A percentile compares a stretch with the other conserved stretches of the same genome.
Conservation (phyloP, 805 yeast genomes). For the Metschnikowia proteae region DNA sequence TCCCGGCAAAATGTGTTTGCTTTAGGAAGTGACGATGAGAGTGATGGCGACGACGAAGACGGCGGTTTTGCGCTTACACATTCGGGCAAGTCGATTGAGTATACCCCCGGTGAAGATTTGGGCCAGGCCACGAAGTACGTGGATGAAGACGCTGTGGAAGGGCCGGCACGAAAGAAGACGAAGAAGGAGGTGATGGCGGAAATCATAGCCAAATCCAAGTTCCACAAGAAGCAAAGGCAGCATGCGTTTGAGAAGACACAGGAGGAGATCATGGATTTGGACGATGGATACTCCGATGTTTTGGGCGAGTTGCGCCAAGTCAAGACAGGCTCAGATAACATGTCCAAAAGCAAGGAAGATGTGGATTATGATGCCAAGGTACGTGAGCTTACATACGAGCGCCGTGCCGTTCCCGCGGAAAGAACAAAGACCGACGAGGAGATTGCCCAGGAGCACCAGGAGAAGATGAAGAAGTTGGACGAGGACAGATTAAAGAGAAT, state of each 20-base stretch:
- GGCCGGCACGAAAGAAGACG: constrained; percentile 61
- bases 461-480: constrained; percentile 59
- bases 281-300: constrained; percentile 69
- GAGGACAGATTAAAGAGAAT: constrained; percentile 67
- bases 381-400: constrained; percentile 62
- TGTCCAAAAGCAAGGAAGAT: constrained; percentile 39
- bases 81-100: constrained; percentile 63
- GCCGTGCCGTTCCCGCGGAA: constrained; percentile 77
- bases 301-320: constrained; percentile 47
- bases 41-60: constrained; percentile 37
- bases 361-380: constrained; percentile 63
- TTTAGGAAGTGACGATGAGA: constrained; percentile 70
- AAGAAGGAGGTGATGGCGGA: constrained; percentile 86
- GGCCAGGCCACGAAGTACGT: constrained; percentile 30
- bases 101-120: constrained; percentile 40
- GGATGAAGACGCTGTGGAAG: constrained; percentile 32
- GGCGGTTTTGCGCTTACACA: constrained; percentile 64
- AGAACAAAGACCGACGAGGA: constrained; percentile 79
- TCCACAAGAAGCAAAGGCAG: constrained; percentile 73
- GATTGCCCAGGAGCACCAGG: constrained; percentile 53
- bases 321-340: constrained; percentile 15
- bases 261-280: constrained; percentile 61
- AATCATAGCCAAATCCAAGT: constrained; percentile 77
- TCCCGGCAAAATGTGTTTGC: constrained; percentile 46
- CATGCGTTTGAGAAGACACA: constrained; percentile 55